Conservation (phyloP, 768 basidiomycete genomes). For the Cyclocybe cylindracea region DNA sequence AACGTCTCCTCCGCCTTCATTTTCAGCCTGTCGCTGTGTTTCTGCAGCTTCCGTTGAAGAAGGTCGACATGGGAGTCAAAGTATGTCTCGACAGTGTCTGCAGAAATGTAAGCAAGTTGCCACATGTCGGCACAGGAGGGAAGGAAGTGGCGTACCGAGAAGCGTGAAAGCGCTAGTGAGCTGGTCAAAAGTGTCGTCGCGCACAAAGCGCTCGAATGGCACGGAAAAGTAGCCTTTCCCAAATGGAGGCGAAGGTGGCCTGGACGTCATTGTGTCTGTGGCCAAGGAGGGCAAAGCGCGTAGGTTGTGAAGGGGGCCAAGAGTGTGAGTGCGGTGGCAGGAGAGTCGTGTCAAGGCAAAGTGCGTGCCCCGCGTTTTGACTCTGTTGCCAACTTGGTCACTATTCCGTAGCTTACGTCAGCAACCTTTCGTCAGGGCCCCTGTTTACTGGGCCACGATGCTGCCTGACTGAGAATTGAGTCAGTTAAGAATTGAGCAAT, state of each 20-base stretch:
- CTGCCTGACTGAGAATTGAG: too few species aligned
- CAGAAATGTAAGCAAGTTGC: conserved; percentile 16
- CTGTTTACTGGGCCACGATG: too few species aligned
- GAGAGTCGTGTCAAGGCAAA: background rate
- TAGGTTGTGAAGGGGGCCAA: background rate
- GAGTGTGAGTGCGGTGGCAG: background rate
- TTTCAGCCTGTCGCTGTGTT: conserved; percentile 83
- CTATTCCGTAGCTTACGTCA: background rate
- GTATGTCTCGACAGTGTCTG: conserved; percentile 94
- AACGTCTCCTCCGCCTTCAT: conserved; percentile 79
- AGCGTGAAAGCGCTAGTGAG: conserved; percentile 85
- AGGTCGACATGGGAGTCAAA: conserved; percentile 90
- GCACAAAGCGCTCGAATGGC: conserved; percentile 72
- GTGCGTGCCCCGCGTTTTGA: background rate
- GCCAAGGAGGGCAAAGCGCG: background rate
- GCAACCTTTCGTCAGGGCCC: background rate
- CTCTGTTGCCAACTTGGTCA: background rate
- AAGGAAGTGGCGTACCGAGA: conserved; percentile 55
- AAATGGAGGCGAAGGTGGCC: conserved; percentile 46
- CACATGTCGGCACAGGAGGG: conserved; percentile 19
- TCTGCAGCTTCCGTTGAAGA: conserved; percentile 81
- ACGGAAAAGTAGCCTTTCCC: conserved; percentile 61
- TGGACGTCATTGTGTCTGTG: conserved; percentile 33
- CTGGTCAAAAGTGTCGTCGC: conserved; percentile 70
- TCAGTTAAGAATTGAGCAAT: too few species aligned